phyloP scores from a whole-genome alignment of 163 green algal genomes.

The Volvox carteri region DNA sequence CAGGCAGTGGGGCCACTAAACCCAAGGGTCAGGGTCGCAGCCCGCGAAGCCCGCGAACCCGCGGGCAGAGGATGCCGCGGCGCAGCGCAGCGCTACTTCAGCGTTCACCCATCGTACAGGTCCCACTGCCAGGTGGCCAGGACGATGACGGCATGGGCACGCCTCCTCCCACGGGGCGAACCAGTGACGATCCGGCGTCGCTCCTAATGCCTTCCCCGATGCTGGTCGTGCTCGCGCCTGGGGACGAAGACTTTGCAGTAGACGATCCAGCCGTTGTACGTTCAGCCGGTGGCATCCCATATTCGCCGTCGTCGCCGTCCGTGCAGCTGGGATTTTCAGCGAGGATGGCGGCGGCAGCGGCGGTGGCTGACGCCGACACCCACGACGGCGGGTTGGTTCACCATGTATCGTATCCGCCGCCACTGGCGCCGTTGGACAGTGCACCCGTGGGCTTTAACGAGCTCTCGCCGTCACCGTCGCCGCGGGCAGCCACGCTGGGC shows the following conservation, averaged over 20 bases:
- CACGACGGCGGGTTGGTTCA: not conserved
- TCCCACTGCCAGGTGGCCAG: slow-evolving; percentile 1
- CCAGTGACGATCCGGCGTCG: not conserved
- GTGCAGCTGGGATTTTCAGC: not conserved
- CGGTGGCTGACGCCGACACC: not conserved
- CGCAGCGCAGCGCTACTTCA: not conserved
- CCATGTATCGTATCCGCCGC: slow-evolving; percentile 15
- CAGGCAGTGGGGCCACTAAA: not conserved
- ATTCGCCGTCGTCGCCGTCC: not conserved
- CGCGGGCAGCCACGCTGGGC: not conserved
- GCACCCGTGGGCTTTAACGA: not conserved
- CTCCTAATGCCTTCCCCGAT: not conserved
- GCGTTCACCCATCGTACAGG: slow-evolving; percentile 15
- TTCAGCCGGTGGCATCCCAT: not conserved
- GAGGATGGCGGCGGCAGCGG: not conserved
- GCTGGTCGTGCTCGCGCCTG: not conserved
- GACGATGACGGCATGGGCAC: not conserved
- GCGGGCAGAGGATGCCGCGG: not conserved
- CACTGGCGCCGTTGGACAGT: slow-evolving; percentile 19
- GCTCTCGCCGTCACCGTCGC: not conserved
- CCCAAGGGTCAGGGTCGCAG: not conserved
- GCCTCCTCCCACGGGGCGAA: not conserved
- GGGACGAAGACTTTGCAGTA: not conserved
- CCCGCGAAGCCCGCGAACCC: not conserved
- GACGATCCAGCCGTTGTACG: not conserved